phyloP scores from a whole-genome alignment of 2,329 filamentous ascomycete genomes.

The Parastagonospora avenae region DNA sequence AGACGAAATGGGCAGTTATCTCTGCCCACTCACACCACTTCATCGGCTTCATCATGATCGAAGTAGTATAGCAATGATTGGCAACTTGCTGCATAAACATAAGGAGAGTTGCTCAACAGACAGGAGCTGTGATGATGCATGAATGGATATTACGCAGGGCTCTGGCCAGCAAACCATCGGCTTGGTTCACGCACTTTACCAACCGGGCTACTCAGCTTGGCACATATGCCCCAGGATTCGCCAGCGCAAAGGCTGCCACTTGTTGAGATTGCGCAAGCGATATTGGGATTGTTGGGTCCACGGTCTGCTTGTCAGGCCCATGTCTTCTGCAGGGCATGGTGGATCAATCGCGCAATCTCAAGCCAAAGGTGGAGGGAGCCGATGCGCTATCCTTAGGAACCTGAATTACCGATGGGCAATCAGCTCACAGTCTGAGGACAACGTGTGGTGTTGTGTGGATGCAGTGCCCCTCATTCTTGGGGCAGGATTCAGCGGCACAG shows the following conservation, averaged over 20 bases:
- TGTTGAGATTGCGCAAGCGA: slow-evolving; percentile 4
- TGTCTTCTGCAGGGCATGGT: not conserved
- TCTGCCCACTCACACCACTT: not conserved
- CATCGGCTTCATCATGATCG: not conserved
- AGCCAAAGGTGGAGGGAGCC: not conserved
- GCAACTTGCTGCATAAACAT: not conserved
- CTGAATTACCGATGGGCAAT: not conserved
- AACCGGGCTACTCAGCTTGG: slow-evolving; percentile 3
- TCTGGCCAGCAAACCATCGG: not conserved
- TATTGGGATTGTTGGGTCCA: slow-evolving; percentile 9
- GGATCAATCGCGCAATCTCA: not conserved
- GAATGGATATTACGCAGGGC: not conserved
- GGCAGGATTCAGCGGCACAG: not conserved
- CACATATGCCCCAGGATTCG: not conserved
- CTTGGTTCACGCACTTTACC: slow-evolving; percentile 3
- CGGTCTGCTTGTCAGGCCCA: not conserved
- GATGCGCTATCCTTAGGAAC: not conserved
- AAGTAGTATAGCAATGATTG: not conserved
- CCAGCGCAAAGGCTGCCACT: not conserved
- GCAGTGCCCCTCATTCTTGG: not conserved
- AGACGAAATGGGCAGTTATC: not conserved
- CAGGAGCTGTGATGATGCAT: not conserved
- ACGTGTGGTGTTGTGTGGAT: slow-evolving; percentile 7
- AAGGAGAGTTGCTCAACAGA: not conserved
- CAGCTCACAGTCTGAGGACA: not conserved